phyloP scores from a whole-genome alignment of 179 eudicot genomes.

The Dionaea muscipula region DNA sequence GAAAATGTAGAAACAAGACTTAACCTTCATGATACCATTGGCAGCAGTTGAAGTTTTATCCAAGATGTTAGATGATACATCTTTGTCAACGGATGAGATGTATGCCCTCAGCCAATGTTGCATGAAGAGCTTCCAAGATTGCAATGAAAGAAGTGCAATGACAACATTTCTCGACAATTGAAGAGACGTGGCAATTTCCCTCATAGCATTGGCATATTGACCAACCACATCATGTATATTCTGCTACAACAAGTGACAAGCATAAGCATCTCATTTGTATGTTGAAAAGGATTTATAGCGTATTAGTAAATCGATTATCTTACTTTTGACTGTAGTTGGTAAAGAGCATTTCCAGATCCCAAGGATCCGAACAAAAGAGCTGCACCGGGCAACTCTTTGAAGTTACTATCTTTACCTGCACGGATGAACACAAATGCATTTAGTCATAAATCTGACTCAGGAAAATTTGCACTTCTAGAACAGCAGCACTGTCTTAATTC shows the following conservation, averaged over 20 bases:
- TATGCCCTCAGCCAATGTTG: slow-evolving; percentile 57
- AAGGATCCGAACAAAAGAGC: slow-evolving; percentile 53
- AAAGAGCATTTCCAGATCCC: slow-evolving; percentile 28
- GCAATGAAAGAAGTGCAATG: slow-evolving; percentile 60
- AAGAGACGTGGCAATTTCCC: slow-evolving; percentile 59
- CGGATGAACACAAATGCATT: background rate
- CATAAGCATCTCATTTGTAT: slow-evolving; percentile 9
- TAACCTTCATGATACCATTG: slow-evolving; percentile 60
- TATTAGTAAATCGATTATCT: slow-evolving; percentile 11
- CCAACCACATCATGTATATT: slow-evolving; percentile 39
- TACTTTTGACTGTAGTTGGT: slow-evolving; percentile 39
- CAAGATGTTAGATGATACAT: slow-evolving; percentile 29
- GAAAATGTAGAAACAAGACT: slow-evolving; percentile 5
- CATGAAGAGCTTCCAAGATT: slow-evolving; percentile 89
- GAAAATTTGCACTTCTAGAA: too few species aligned
- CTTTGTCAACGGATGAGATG: slow-evolving; percentile 30
- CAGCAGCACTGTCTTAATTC: too few species aligned
- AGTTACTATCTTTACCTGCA: slow-evolving; percentile 43
- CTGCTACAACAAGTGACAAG: slow-evolving; percentile 14
- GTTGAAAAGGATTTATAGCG: background rate
- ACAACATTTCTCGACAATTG: slow-evolving; percentile 64
- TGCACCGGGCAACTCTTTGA: slow-evolving; percentile 67
- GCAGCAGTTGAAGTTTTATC: slow-evolving; percentile 68
- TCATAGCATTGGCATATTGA: slow-evolving; percentile 36
- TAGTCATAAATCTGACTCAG: too few species aligned